phyloP scores from a whole-genome alignment of 257 asterid species.

The Rehmannia glutinosa region DNA sequence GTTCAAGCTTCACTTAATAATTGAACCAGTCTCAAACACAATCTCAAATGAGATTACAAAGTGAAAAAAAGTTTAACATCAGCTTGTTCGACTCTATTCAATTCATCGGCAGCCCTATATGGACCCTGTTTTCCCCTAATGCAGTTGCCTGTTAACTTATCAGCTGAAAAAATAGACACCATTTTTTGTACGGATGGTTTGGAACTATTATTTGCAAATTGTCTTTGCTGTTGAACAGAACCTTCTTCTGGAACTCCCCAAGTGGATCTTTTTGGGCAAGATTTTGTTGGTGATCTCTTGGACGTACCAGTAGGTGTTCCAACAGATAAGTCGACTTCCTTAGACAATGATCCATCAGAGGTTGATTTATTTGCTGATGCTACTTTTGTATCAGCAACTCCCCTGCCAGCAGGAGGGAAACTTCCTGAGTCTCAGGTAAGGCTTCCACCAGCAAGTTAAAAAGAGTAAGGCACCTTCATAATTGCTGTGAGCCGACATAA shows the following conservation, averaged over 20 bases:
- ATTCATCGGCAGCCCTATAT: neutral
- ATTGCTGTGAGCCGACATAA: neutral
- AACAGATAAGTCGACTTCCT: conserved; percentile 33
- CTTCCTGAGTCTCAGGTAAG: conserved; percentile 52
- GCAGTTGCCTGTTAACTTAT: neutral
- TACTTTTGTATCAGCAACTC: conserved; percentile 72
- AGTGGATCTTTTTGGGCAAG: conserved; percentile 76
- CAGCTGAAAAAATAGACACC: neutral
- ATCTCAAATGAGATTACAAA: too few species aligned
- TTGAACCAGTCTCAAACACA: too few species aligned
- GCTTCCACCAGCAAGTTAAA: conserved; percentile 9
- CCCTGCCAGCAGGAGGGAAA: conserved; percentile 33
- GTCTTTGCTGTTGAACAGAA: conserved; percentile 41
- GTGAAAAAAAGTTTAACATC: too few species aligned
- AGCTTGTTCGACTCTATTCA: too few species aligned
- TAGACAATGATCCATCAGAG: conserved; percentile 45
- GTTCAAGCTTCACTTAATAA: too few species aligned
- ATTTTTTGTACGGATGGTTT: neutral
- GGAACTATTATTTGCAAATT: conserved; percentile 4
- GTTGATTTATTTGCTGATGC: conserved; percentile 95
- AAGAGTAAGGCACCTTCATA: neutral
- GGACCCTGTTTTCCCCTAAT: neutral
- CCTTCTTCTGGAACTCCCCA: conserved; percentile 60
- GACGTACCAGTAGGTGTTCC: conserved; percentile 55
- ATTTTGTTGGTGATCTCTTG: conserved; percentile 65